These are phyloP conservation scores for Beta vulgaris DNA, from an alignment of 148 eudicot species.

Conservation along the genomic window DNA sequence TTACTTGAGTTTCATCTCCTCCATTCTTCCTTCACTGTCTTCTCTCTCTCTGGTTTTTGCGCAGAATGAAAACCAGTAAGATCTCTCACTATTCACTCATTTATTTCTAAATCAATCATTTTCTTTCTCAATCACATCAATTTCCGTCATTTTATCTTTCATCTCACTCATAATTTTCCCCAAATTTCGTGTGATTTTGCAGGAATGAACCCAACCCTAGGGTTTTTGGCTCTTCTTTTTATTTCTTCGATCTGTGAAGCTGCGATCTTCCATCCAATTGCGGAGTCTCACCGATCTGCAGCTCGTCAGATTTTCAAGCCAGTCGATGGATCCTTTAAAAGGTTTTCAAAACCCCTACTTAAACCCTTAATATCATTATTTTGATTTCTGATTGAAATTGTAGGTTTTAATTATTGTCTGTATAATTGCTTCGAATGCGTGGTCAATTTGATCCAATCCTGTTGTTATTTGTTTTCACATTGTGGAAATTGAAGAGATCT, in stretches of 20 bases:
- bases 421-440: background rate
- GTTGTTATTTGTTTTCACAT: no score
- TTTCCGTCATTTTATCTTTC: background rate
- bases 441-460: no score
- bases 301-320: conserved; percentile 60
- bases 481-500: no score
- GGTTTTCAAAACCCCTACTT: conserved; percentile 42
- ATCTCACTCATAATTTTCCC: background rate
- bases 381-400: background rate
- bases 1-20: background rate
- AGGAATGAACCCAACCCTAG: conserved; percentile 55
- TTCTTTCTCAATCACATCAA: background rate
- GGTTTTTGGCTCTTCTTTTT: conserved; percentile 43
- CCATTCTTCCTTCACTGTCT: background rate
- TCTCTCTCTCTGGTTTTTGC: background rate
- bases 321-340: conserved; percentile 58
- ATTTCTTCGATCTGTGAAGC: conserved; percentile 51
- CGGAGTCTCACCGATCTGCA: conserved; percentile 84
- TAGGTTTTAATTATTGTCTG: background rate
- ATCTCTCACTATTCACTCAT: conserved; percentile 26
- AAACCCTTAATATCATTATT: conserved; percentile 28
- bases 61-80: conserved; percentile 22
- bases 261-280: conserved; percentile 62
- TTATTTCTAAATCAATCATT: background rate
- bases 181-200: conserved; percentile 5